Evolutionary conservation across 2,329 filamentous ascomycete species (phyloP).

Genomic region (Ustulina deusta): DNA sequence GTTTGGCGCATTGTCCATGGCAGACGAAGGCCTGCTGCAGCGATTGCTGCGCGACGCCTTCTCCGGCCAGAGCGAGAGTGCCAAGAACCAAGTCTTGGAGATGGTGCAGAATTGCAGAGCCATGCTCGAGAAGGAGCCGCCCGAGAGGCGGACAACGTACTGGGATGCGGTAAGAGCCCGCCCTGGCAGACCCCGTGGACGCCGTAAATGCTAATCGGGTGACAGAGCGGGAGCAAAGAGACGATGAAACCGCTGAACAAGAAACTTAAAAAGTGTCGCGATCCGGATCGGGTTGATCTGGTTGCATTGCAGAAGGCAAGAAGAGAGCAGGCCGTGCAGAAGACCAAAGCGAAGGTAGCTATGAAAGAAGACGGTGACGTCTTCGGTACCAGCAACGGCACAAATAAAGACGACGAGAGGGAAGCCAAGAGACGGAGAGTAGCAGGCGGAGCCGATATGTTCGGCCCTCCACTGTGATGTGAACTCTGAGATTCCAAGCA

Average conservation of each 20-base stretch:
- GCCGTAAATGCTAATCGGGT: conserved; percentile 45
- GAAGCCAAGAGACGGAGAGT: conserved; percentile 57
- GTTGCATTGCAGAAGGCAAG: conserved; percentile 75
- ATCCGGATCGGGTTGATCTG: conserved; percentile 79
- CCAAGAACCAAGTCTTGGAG: conserved; percentile 61
- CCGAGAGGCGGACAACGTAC: conserved; percentile 65
- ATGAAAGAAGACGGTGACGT: conserved; percentile 60
- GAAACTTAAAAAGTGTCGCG: conserved; percentile 79
- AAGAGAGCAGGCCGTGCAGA: conserved; percentile 63
- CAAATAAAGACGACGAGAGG: conserved; percentile 47
- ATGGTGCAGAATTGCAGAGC: conserved; percentile 64
- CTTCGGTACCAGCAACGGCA: conserved; percentile 59
- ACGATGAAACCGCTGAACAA: conserved; percentile 70
- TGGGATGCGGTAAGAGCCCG: conserved; percentile 63
- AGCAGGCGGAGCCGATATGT: conserved; percentile 42
- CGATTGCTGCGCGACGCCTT: conserved; percentile 59
- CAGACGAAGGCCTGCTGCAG: conserved; percentile 73
- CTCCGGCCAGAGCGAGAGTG: conserved; percentile 44
- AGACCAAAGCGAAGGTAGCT: conserved; percentile 53
- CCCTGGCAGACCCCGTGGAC: no score
- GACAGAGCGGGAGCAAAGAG: conserved; percentile 58
- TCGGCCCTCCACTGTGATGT: conserved; percentile 47
- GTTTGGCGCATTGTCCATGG: conserved; percentile 82
- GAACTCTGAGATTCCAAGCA: not conserved
- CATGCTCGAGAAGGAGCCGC: conserved; percentile 68